Evolutionary conservation across 257 asterid genomes (phyloP), one percentile per base, ranked within the genome.

Genomic region (Asclepias syriaca): DNA sequence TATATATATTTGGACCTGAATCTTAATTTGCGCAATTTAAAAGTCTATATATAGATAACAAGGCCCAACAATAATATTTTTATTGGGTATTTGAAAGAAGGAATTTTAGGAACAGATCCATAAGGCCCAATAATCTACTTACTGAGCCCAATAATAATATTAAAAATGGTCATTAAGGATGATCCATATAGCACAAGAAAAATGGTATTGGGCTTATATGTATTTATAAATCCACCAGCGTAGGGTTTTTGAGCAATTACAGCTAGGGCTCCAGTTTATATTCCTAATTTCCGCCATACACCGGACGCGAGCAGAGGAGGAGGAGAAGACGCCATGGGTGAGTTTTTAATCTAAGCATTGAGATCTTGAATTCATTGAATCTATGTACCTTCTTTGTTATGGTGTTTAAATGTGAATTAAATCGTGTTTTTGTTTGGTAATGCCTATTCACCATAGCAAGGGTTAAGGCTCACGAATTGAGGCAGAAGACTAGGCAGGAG

Each of bases 381-480:
- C 3, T 8, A 15, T 54, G 2, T 63, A 10, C 10, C 0, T 8
- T 12, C 6, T 12, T 19, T 5, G 15, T 4, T 21, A 1, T 19
- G 27, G 22, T 6, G 16, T 9, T 40, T 43, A 0, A 49, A 1
- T n/a, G 3, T 40, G 12, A 50, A 7, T 56, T 68, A 27, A 60
- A 51, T 32, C 3, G 4, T 59, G 2, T 45, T 1, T 63, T 22
- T 39, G 19, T 43, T 13, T 15, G 29, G 65, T 40, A 66, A 63
- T 10, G 29, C 59, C 11, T 72, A 5, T 59, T 55, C 27, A 24
- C 32, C 48, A 71, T 39, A 89, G 96, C 93, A 32, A 78, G 91
- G 68, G 87, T 89, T 77, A 86, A 90, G 82, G 92, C 86, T 68
- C 96, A 90, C 80, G 96, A 89, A 77, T 55, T 81, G 80, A 81